Percentiles rank a stretch among this genome's conserved stretches.
These are phyloP conservation scores for Phytophthora brassicae DNA, from an alignment of 352 stramenopile genomes.

Conservation along the genomic window DNA sequence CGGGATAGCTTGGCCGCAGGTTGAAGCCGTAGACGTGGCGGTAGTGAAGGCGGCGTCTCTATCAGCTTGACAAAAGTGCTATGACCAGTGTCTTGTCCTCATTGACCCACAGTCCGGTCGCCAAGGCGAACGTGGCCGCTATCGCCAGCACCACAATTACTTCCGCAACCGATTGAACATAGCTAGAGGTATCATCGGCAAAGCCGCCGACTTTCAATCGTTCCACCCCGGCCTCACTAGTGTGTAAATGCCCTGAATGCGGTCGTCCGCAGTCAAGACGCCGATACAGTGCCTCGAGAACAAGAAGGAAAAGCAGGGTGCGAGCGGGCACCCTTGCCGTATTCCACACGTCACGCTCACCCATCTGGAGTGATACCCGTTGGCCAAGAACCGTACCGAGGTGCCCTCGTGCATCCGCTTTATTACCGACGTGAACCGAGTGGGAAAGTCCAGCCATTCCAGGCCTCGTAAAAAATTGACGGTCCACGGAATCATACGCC, in stretches of 20 bases:
- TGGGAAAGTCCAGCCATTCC: background rate
- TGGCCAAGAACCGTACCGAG: background rate
- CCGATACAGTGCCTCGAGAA: background rate
- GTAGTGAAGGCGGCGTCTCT: background rate
- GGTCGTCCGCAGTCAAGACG: background rate
- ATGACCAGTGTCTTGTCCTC: background rate
- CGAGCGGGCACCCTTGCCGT: background rate
- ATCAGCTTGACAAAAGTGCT: background rate
- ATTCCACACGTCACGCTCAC: background rate
- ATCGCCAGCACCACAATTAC: background rate
- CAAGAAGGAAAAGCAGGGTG: background rate
- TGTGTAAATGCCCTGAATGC: background rate
- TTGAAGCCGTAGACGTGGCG: background rate
- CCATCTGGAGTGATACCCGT: background rate
- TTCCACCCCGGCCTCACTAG: background rate
- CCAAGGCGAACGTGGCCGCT: background rate
- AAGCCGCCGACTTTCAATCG: background rate
- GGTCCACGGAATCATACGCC: background rate
- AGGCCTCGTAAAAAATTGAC: background rate
- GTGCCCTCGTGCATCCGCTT: background rate
- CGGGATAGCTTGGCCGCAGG: background rate
- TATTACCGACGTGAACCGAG: background rate
- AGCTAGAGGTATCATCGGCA: background rate
- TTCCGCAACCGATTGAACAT: background rate
- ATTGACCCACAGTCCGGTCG: background rate